phyloP scores from a whole-genome alignment of 768 basidiomycete species.

The Kwoniella dendrophila region DNA sequence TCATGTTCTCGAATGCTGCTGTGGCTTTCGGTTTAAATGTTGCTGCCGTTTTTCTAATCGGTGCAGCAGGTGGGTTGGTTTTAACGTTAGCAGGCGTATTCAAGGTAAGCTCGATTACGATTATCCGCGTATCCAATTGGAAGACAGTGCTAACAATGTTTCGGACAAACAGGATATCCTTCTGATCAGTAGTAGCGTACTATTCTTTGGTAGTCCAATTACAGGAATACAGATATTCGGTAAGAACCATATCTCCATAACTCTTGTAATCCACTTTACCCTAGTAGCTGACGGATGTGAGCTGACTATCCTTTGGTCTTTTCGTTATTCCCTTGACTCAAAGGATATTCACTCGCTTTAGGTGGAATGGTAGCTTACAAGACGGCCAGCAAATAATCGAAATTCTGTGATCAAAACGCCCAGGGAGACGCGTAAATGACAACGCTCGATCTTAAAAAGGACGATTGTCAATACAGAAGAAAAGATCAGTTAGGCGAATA shows the following conservation, averaged over 20 bases:
- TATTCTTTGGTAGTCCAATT: slow-evolving; percentile 75
- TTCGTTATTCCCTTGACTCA: background rate
- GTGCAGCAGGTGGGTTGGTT: slow-evolving; percentile 66
- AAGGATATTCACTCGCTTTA: slow-evolving; percentile 83
- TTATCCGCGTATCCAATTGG: background rate
- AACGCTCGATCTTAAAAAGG: too few species aligned
- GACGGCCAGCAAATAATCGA: slow-evolving; percentile 57
- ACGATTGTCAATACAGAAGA: too few species aligned
- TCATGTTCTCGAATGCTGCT: slow-evolving; percentile 78
- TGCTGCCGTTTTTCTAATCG: slow-evolving; percentile 89
- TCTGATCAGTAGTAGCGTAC: slow-evolving; percentile 81
- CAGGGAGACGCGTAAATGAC: background rate
- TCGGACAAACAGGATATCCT: slow-evolving; percentile 73
- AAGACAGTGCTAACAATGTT: background rate
- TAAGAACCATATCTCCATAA: slow-evolving; percentile 46
- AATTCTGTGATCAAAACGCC: too few species aligned
- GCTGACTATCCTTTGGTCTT: background rate
- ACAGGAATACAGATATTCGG: slow-evolving; percentile 83
- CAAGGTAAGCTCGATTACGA: slow-evolving; percentile 61
- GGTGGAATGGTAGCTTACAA: slow-evolving; percentile 83
- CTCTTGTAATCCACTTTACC: too few species aligned
- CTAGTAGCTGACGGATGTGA: too few species aligned
- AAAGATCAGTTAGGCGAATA: too few species aligned
- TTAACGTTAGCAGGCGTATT: slow-evolving; percentile 92
- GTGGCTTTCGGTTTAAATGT: slow-evolving; percentile 88